phyloP scores from a whole-genome alignment of 148 eudicot species.

The Amaranthus palmeri region DNA sequence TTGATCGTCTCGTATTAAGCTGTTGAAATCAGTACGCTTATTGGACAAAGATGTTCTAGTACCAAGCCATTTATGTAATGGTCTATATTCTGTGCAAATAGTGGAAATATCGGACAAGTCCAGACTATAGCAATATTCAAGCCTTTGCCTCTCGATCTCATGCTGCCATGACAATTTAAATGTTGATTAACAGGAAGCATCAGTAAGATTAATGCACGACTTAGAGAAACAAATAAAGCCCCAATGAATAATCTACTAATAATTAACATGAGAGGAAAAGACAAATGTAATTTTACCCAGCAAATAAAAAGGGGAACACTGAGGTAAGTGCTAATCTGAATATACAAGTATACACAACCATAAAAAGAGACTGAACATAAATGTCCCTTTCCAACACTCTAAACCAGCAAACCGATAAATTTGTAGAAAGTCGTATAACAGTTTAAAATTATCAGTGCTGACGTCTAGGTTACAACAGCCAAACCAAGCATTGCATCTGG shows the following conservation, averaged over 20 bases:
- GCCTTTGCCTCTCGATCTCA: conserved; percentile 51
- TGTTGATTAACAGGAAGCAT: not conserved
- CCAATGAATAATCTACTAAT: not conserved
- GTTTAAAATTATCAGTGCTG: not conserved
- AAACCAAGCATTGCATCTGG: not conserved
- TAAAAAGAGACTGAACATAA: not conserved
- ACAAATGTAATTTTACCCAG: not conserved
- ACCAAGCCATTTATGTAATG: conserved; percentile 73
- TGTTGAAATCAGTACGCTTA: conserved; percentile 17
- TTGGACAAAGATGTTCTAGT: conserved; percentile 32
- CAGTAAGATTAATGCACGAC: conserved; percentile 10
- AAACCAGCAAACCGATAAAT: not conserved
- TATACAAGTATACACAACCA: not conserved
- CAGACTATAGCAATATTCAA: conserved; percentile 27
- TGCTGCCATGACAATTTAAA: conserved; percentile 45
- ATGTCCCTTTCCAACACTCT: not conserved
- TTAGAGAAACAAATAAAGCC: not conserved
- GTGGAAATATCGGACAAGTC: conserved; percentile 40
- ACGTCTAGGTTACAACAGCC: not conserved
- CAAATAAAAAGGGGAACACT: too few relatives aligned
- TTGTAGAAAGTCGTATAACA: not conserved
- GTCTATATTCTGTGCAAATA: conserved; percentile 60
- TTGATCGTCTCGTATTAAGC: conserved; percentile 17
- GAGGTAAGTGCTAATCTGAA: not conserved
- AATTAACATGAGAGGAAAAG: not conserved